phyloP scores from a whole-genome alignment of 352 stramenopile species.

The Phytopythium delawarense region DNA sequence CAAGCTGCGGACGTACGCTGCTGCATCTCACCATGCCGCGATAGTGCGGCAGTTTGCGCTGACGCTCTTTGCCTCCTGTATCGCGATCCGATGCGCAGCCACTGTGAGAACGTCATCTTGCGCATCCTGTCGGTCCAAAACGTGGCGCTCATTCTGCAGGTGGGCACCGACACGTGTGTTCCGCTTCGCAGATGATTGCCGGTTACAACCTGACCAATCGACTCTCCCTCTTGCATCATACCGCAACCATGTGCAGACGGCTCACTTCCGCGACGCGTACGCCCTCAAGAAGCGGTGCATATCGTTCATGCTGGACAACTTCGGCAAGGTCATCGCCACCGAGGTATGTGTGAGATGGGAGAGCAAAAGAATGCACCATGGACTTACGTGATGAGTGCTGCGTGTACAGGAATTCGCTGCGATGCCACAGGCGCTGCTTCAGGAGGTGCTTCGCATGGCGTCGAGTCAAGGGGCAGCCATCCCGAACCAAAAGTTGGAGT shows the following conservation, averaged over 20 bases:
- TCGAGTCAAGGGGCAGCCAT: conserved; percentile 65
- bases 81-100: conserved; percentile 17
- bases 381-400: not conserved
- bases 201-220: not conserved
- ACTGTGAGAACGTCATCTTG: conserved; percentile 71
- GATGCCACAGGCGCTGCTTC: conserved; percentile 53
- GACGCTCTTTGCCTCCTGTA: conserved; percentile 1
- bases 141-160: conserved; percentile 67
- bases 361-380: not conserved
- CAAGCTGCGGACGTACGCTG: conserved; percentile 42
- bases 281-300: conserved; percentile 80
- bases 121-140: conserved; percentile 73
- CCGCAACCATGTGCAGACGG: conserved; percentile 31
- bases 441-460: conserved; percentile 69
- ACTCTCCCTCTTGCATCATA: not conserved
- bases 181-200: not conserved
- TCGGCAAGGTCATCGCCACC: conserved; percentile 67
- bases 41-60: no score
- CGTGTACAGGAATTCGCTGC: conserved; percentile 44
- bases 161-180: conserved; percentile 7
- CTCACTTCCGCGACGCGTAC: conserved; percentile 63
- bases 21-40: not conserved
- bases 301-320: conserved; percentile 79
- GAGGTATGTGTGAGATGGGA: conserved; percentile 26
- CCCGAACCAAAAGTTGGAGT: conserved; percentile 41